Evolutionary conservation across 345 rosid species (phyloP).

Genomic region (Aurinia saxatilis): DNA sequence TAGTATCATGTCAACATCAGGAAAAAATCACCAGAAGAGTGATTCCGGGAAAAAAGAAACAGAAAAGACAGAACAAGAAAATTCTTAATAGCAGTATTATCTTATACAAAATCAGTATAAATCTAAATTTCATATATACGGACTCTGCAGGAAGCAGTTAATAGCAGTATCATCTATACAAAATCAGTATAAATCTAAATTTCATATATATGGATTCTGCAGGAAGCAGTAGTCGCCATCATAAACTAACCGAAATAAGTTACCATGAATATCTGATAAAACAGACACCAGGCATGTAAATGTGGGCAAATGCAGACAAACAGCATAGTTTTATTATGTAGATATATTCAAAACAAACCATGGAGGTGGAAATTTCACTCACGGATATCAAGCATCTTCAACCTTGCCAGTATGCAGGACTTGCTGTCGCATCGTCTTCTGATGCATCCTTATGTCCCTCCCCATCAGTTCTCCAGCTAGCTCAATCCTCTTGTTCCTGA

Average conservation of each 20-base stretch:
- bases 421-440: conserved; percentile 78
- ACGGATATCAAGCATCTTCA: conserved; percentile 98
- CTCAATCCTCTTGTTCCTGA: conserved; percentile 86
- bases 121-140: too few species aligned
- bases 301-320: conserved; percentile 3
- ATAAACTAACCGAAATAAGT: not conserved
- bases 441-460: conserved; percentile 70
- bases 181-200: too few species aligned
- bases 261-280: not conserved
- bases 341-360: not conserved
- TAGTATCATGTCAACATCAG: not conserved
- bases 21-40: not conserved
- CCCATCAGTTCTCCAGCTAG: conserved; percentile 81
- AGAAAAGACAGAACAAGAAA: not conserved
- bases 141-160: too few species aligned
- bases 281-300: not conserved
- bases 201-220: not conserved
- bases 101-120: too few species aligned
- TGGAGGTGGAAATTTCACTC: conserved; percentile 30
- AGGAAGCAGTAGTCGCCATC: conserved; percentile 1
- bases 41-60: not conserved
- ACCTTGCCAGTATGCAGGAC: conserved; percentile 85
- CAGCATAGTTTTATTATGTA: not conserved
- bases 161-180: not conserved
- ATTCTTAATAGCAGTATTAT: not conserved